Percentiles rank a stretch among this genome's conserved stretches.
Evolutionary conservation across 2,329 filamentous ascomycete genomes (phyloP).

Genomic region (Zymoseptoria crescenta): DNA sequence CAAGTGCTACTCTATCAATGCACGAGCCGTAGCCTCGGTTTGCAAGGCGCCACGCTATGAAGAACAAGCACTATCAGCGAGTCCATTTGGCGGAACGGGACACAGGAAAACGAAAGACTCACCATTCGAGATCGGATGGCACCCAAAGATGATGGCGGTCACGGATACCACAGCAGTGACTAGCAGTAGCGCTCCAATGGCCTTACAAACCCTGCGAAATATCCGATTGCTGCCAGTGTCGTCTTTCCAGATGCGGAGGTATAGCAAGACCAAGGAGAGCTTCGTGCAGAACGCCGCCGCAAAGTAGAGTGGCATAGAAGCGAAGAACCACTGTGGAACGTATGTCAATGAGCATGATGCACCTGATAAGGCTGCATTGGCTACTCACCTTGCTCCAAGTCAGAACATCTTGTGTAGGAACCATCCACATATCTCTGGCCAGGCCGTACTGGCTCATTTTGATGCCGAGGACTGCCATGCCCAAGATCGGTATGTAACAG

Average conservation of each 20-base stretch:
- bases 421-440: constrained; percentile 4
- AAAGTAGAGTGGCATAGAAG: constrained; percentile 8
- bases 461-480: not conserved
- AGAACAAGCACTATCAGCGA: not conserved
- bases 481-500: not conserved
- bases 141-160: constrained; percentile 8
- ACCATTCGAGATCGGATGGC: constrained; percentile 1
- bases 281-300: constrained; percentile 7
- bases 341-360: not conserved
- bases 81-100: not conserved
- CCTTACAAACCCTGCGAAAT: constrained; percentile 8
- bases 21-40: constrained; percentile 3
- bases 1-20: constrained; percentile 5
- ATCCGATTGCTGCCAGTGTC: not conserved
- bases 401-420: constrained; percentile 2
- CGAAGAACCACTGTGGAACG: constrained; percentile 10
- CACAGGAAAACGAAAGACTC: not conserved
- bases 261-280: constrained; percentile 10
- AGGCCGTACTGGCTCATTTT: not conserved
- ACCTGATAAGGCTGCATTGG: not conserved
- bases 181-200: not conserved
- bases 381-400: constrained; percentile 1
- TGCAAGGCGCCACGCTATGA: not conserved
- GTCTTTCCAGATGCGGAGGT: constrained; percentile 8
- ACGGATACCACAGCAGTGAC: constrained; percentile 3